Evolutionary conservation across 495 filamentous ascomycete species (phyloP).

Genomic region (Rusavskia elegans): DNA sequence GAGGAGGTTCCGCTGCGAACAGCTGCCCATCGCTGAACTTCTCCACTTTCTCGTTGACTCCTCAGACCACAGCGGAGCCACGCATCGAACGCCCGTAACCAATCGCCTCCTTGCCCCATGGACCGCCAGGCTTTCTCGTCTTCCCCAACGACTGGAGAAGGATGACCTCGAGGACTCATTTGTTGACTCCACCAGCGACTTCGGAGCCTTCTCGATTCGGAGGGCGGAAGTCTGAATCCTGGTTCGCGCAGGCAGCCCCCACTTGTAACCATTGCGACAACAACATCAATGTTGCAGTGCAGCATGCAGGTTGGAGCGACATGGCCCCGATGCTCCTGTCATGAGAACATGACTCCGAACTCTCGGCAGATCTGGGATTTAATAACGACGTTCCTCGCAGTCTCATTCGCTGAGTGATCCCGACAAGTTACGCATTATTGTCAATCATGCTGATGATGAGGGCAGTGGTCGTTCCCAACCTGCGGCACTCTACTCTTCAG

Average conservation of each 20-base stretch:
- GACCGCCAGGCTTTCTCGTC: neutral
- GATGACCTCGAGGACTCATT: too few relatives aligned
- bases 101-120: neutral
- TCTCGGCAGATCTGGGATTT: neutral
- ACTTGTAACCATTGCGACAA: neutral
- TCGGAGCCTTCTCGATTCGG: neutral
- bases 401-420: too few relatives aligned
- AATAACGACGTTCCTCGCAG: too few relatives aligned
- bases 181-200: neutral
- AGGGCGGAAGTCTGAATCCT: neutral
- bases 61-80: too few relatives aligned
- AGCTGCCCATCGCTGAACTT: too few relatives aligned
- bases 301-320: conserved; percentile 9
- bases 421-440: too few relatives aligned
- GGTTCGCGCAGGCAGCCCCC: neutral
- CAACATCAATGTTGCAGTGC: conserved; percentile 13
- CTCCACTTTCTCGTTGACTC: too few relatives aligned
- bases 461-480: too few relatives aligned
- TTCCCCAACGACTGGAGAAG: neutral
- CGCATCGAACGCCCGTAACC: neutral
- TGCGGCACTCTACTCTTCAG: too few relatives aligned
- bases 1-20: too few relatives aligned
- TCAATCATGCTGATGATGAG: too few relatives aligned
- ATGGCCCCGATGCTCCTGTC: neutral
- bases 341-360: neutral